These are phyloP conservation scores for Pestalotiopsis sp. DNA, from an alignment of 2,329 filamentous ascomycete species.

Conservation along the genomic window DNA sequence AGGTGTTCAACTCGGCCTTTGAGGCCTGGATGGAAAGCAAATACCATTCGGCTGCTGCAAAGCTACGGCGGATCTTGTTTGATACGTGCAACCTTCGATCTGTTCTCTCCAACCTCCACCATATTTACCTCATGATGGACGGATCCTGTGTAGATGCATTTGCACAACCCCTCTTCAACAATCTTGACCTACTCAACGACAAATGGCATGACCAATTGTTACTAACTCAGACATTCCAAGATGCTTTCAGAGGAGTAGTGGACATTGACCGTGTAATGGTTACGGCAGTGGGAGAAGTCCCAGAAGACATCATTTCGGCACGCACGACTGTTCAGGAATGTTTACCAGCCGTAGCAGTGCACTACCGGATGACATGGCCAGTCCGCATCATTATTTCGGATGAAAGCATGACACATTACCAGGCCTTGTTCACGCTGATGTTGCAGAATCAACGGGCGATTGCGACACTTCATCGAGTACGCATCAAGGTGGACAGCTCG, in stretches of 20 bases:
- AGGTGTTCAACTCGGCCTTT: constrained; percentile 73
- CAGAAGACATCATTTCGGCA: constrained; percentile 45
- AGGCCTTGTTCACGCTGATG: constrained; percentile 72
- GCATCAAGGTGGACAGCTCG: constrained; percentile 43
- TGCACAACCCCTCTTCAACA: constrained; percentile 70
- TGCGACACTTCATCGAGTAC: constrained; percentile 62
- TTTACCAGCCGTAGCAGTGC: constrained; percentile 64
- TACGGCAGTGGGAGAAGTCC: constrained; percentile 45
- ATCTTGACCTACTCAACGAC: constrained; percentile 62
- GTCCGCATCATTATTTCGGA: constrained; percentile 73
- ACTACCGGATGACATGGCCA: constrained; percentile 69
- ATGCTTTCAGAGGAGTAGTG: constrained; percentile 63
- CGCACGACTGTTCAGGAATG: constrained; percentile 61
- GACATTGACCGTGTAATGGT: constrained; percentile 66
- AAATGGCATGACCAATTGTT: constrained; percentile 82
- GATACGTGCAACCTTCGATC: constrained; percentile 67
- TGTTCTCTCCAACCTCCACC: constrained; percentile 67
- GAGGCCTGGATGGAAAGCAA: constrained; percentile 76
- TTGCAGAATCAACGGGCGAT: constrained; percentile 76
- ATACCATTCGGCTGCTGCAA: constrained; percentile 68
- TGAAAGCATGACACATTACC: constrained; percentile 66
- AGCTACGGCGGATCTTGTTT: constrained; percentile 68
- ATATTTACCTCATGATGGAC: constrained; percentile 77
- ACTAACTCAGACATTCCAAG: constrained; percentile 76
- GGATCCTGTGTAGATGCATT: constrained; percentile 69